phyloP scores from a whole-genome alignment of 2,329 filamentous ascomycete species.

The Fusarium verrucosum region DNA sequence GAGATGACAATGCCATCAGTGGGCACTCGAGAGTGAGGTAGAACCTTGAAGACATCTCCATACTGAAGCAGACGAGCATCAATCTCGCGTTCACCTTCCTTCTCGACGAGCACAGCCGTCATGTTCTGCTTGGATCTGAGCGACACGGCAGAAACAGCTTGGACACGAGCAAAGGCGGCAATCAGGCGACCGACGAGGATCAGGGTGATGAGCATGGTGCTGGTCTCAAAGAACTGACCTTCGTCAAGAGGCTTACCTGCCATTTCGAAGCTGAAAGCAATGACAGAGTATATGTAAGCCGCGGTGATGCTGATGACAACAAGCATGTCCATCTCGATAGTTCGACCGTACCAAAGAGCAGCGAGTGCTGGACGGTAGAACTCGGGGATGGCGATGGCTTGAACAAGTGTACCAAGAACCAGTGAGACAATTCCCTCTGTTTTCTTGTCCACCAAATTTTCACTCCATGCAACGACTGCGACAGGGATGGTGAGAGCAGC shows the following conservation, averaged over 20 bases:
- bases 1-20: conserved; percentile 66
- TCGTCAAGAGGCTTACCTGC: conserved; percentile 42
- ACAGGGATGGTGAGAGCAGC: conserved; percentile 49
- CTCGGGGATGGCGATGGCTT: conserved; percentile 57
- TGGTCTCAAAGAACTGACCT: conserved; percentile 48
- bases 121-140: conserved; percentile 57
- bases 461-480: conserved; percentile 47
- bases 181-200: conserved; percentile 52
- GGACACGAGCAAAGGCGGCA: conserved; percentile 50
- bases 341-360: conserved; percentile 54
- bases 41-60: conserved; percentile 63
- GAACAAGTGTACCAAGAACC: conserved; percentile 60
- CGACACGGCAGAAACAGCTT: conserved; percentile 51
- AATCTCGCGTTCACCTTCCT: conserved; percentile 53
- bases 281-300: conserved; percentile 61
- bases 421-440: conserved; percentile 49
- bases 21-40: conserved; percentile 60
- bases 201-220: conserved; percentile 54
- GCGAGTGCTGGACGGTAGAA: conserved; percentile 61
- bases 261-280: conserved; percentile 52
- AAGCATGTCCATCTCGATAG: conserved; percentile 66
- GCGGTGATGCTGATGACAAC: conserved; percentile 63
- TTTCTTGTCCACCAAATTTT: conserved; percentile 32
- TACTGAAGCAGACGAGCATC: conserved; percentile 66
- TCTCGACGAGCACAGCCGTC: conserved; percentile 56